Percentiles rank a stretch among this genome's conserved stretches.
Conservation (phyloP, 495 filamentous ascomycete species). For the Penicillium soppii region DNA sequence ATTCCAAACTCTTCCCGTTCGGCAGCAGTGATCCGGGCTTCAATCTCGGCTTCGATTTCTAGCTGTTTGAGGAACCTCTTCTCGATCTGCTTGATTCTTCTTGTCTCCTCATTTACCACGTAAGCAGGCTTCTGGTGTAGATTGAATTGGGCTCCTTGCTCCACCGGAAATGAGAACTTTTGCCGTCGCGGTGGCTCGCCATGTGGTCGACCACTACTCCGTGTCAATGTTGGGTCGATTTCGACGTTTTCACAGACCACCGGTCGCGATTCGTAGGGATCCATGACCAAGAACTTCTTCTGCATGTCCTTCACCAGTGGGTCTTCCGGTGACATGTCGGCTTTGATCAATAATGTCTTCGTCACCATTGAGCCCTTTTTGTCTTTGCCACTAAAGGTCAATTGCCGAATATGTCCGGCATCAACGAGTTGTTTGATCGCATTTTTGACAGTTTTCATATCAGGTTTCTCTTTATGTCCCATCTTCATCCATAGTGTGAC, state of each 20-base stretch:
- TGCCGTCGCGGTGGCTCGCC: background rate
- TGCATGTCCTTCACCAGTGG: slow-evolving; percentile 53
- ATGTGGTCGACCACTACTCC: slow-evolving; percentile 10
- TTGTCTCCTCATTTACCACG: slow-evolving; percentile 31
- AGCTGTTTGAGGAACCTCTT: slow-evolving; percentile 26
- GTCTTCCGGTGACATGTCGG: slow-evolving; percentile 48
- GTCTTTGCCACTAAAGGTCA: slow-evolving; percentile 62
- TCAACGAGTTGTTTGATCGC: slow-evolving; percentile 63
- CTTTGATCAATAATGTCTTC: slow-evolving; percentile 52
- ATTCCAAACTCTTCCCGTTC: background rate
- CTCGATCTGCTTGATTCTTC: slow-evolving; percentile 26
- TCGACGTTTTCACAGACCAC: slow-evolving; percentile 37
- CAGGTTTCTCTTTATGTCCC: slow-evolving; percentile 45
- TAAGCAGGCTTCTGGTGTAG: slow-evolving; percentile 38
- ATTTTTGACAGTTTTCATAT: slow-evolving; percentile 49
- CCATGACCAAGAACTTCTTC: slow-evolving; percentile 45
- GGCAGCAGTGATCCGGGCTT: background rate
- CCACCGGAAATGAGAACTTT: slow-evolving; percentile 26
- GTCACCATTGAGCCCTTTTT: slow-evolving; percentile 53
- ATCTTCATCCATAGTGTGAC: slow-evolving; percentile 57
- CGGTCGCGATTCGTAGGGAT: slow-evolving; percentile 16
- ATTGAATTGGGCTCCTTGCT: slow-evolving; percentile 34
- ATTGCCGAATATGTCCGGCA: slow-evolving; percentile 55
- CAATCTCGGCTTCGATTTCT: slow-evolving; percentile 11
- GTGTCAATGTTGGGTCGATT: slow-evolving; percentile 28